Percentiles rank a stretch among this genome's conserved stretches.
Evolutionary conservation across 768 basidiomycete species (phyloP).

Genomic region (Chiua virens): DNA sequence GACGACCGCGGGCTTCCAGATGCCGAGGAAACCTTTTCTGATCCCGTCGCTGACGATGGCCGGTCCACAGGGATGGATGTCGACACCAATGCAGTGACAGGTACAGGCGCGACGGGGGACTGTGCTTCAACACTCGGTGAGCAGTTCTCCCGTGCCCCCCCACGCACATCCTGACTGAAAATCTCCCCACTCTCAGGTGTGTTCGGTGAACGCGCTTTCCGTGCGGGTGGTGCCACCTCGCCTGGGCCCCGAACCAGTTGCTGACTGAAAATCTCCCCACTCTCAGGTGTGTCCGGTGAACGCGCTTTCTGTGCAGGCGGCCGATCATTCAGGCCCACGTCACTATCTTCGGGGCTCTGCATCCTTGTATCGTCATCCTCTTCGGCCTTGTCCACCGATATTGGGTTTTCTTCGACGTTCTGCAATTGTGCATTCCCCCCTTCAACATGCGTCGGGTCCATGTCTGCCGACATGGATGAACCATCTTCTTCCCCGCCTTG

Average conservation of each 20-base stretch:
- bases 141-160: background rate
- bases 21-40: background rate
- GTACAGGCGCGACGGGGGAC: background rate
- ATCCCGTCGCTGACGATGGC: background rate
- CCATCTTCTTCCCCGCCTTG: background rate
- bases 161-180: background rate
- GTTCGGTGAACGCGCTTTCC: background rate
- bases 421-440: background rate
- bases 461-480: background rate
- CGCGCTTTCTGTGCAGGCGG: background rate
- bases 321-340: conserved; percentile 12
- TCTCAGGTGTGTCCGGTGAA: conserved; percentile 2
- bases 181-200: conserved; percentile 21
- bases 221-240: background rate
- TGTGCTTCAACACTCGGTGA: background rate
- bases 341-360: conserved; percentile 12
- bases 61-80: background rate
- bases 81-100: background rate
- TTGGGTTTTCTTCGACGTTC: too few relatives aligned
- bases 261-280: conserved; percentile 19
- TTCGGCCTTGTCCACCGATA: background rate
- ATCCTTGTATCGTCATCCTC: background rate
- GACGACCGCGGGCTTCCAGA: background rate
- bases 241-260: too few relatives aligned
- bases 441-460: background rate